These are phyloP conservation scores for Coniochaeta hoffmannii DNA, from an alignment of 2,329 filamentous ascomycete genomes.

Conservation along the genomic window DNA sequence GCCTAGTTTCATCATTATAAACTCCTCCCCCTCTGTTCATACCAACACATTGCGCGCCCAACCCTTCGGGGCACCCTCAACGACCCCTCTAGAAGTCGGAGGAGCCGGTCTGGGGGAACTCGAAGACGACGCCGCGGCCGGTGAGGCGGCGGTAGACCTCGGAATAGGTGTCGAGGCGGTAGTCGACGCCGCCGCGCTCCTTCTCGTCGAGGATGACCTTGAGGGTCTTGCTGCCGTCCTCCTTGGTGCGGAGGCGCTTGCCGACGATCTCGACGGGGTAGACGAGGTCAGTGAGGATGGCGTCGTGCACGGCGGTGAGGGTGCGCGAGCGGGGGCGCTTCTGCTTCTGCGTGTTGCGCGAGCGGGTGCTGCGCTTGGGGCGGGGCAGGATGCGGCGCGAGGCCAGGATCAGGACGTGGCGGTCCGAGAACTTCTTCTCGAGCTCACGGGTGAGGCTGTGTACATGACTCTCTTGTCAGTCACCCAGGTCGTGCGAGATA, in stretches of 20 bases:
- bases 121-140: slow-evolving; percentile 92
- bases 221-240: slow-evolving; percentile 96
- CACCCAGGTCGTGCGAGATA: not conserved
- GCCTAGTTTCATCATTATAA: slow-evolving; percentile 14
- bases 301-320: slow-evolving; percentile 96
- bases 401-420: slow-evolving; percentile 97
- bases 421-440: slow-evolving; percentile 99
- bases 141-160: slow-evolving; percentile 99
- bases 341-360: slow-evolving; percentile 93
- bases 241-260: slow-evolving; percentile 97
- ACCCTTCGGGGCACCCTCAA: not conserved
- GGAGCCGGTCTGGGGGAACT: slow-evolving; percentile 84
- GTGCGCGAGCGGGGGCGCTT: slow-evolving; percentile 98
- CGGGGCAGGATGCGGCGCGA: slow-evolving; percentile 97
- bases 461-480: not conserved
- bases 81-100: slow-evolving; percentile 63
- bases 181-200: slow-evolving; percentile 98
- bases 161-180: slow-evolving; percentile 98
- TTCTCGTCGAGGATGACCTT: slow-evolving; percentile 99
- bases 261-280: slow-evolving; percentile 99
- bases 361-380: slow-evolving; percentile 96
- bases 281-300: slow-evolving; percentile 95
- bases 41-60: slow-evolving; percentile 3
- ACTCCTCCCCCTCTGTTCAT: slow-evolving; percentile 14
- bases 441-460: slow-evolving; percentile 95